Evolutionary conservation across 768 basidiomycete species (phyloP), one percentile per base, ranked within the genome.

Genomic region (Pholiota microspora): DNA sequence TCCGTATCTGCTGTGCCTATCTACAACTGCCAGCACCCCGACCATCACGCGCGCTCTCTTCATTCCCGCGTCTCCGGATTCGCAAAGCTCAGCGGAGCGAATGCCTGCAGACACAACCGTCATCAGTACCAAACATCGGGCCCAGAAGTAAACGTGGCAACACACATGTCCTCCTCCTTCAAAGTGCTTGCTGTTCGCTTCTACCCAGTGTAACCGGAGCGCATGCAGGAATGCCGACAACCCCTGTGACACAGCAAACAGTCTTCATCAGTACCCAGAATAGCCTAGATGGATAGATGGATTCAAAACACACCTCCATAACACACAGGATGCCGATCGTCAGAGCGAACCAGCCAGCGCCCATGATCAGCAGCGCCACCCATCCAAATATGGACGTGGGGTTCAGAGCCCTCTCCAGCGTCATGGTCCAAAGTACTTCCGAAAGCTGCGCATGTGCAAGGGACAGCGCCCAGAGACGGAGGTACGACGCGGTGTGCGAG

Each of bases 401-500:
- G 40, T 82, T 82, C 7, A 93, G 70, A 61, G 79, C 77, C 5
- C 69, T 64, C 46, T 71, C 88, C 44, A 99, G 61, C 0, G 91
- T 93, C 94, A 96, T 96, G 49, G 68, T 67, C 91, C 93, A 96
- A 54, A 96, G 74, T 51, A 96, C 94, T 70, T 94, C 94, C 34
- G 94, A 96, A 15, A 99, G 78, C 72, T 98, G 97, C 16, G 97
- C 94, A 73, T 99, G 97, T 9, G 97, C 97, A 49, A 99, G 82
- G 23, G 97, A 99, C 6, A 99, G 82, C 16, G 97, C 97, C 96
- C 96, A 98, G 34, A 99, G 78, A 67, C 96, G 89, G 45, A 94
- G 82, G 71, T 92, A 92, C 13, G 90, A 93, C 10, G 92, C 92
- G 1, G 96, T 98, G 71, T 98, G 96, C 59, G 96, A 98, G 65